Evolutionary conservation across 2,329 filamentous ascomycete genomes (phyloP), one percentile per base, ranked within the genome.

Genomic region (Fusarium virguliforme): DNA sequence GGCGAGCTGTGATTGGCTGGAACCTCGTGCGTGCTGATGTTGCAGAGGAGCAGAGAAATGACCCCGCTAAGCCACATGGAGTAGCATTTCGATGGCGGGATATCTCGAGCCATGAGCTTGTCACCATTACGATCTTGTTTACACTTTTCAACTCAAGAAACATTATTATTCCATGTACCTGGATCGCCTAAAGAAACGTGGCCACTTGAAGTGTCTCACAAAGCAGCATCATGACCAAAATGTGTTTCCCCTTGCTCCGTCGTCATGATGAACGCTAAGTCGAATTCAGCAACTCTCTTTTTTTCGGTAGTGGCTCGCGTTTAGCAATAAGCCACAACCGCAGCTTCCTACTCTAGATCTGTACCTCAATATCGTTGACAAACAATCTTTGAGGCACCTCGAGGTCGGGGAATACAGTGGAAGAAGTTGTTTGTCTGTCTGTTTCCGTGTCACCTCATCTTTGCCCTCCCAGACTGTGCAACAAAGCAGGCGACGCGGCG

Each of bases 1-100:
- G 9, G 18, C 48, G 56, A 32, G 15, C 55, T 63, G n/a, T 73
- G 71, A 75, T 75, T 75, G 73, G 73, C 22, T 40, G 28, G 57
- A 24, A 22, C n/a, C 26, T 34, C 3, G 48, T 60, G 18, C 60
- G 34, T 30, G 32, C 46, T 37, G 40, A 13, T 30, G 37, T 12
- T 9, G 18, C 26, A 35, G 30, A 53, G n/a, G 37, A 32, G 22
- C 4, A 53, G 18, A 22, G 32, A 28, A 55, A 22, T 18, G 24
- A 18, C 22, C 56, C 56, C 56, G 41, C 56, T 59, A 59, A 48
- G n/a, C 56, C 32, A 28, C 57, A 59, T 59, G 9, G 18, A 34
- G 32, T 57, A 62, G 30, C 13, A 54, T 34, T 41, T 59, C 41
- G 15, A 59, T 50, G 41, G 46, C 56, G 56, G 34, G 24, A 22